Evolutionary conservation across 169 alveolate genomes (phyloP).

Genomic region (Cyclospora cayetanensis): DNA sequence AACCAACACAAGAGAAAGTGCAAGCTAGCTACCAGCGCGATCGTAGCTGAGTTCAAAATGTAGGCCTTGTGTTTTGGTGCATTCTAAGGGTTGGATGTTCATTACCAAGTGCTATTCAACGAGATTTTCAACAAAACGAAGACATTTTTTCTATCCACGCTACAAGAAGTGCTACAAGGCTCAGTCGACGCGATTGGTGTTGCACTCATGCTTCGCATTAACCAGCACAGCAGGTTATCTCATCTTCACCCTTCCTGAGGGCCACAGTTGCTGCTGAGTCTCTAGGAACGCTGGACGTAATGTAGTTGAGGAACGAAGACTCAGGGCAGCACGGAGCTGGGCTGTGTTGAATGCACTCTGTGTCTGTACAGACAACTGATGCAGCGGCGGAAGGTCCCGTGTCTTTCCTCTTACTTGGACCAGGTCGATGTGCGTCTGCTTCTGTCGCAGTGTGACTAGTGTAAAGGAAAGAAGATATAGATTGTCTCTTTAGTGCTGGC

Average conservation of each 20-base stretch:
- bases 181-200: constrained; percentile 65
- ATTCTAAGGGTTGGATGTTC: not conserved
- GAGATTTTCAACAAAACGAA: constrained; percentile 47
- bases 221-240: constrained; percentile 28
- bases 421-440: constrained; percentile 16
- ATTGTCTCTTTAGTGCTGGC: not conserved
- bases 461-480: not conserved
- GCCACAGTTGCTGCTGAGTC: not conserved
- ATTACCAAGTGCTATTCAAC: not conserved
- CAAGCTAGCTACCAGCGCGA: not conserved
- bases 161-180: not conserved
- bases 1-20: not conserved
- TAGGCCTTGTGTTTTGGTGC: not conserved
- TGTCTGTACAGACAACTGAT: constrained; percentile 28
- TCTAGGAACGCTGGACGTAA: not conserved
- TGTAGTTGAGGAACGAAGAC: too few relatives aligned
- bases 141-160: not conserved
- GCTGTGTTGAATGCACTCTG: not conserved
- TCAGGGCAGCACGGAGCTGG: too few relatives aligned
- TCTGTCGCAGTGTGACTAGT: not conserved
- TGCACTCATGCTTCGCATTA: constrained; percentile 69
- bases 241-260: not conserved
- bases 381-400: constrained; percentile 59
- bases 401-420: constrained; percentile 9
- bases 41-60: not conserved